A percentile compares a stretch with the other conserved stretches of the same genome.
phyloP scores from a whole-genome alignment of 2,329 filamentous ascomycete genomes.

The Chrysosporium keratinophilum region DNA sequence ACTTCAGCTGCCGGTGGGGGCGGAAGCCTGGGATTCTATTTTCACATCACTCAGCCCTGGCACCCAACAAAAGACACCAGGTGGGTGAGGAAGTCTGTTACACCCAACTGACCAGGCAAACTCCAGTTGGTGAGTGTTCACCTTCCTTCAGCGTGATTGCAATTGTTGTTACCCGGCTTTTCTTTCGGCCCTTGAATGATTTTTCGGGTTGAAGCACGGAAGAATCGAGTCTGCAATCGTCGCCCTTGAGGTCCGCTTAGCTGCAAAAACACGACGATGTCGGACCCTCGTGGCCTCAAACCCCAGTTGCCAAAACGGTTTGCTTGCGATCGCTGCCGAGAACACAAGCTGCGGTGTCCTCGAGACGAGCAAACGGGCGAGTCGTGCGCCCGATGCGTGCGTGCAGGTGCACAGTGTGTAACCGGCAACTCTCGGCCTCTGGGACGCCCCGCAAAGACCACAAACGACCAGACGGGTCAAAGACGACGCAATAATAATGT shows the following conservation, averaged over 20 bases:
- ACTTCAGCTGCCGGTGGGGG: too few species aligned
- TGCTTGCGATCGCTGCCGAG: constrained; percentile 3
- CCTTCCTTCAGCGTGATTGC: too few species aligned
- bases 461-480: background rate
- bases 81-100: too few species aligned
- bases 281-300: background rate
- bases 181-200: too few species aligned
- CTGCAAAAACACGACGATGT: background rate
- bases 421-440: background rate
- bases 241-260: background rate
- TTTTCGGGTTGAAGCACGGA: too few species aligned
- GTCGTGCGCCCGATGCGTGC: constrained; percentile 1
- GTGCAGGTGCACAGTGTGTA: background rate
- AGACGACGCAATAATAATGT: background rate
- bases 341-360: constrained; percentile 3
- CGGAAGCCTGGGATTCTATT: too few species aligned
- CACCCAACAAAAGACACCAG: too few species aligned
- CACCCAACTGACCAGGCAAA: too few species aligned
- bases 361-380: background rate
- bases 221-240: background rate
- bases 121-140: too few species aligned
- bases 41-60: too few species aligned
- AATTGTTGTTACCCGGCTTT: too few species aligned
- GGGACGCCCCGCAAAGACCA: background rate
- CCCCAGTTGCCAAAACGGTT: background rate